Base-by-base conservation (phyloP, 176 grass and related monocot genomes). In the Areca catechu region DNA sequence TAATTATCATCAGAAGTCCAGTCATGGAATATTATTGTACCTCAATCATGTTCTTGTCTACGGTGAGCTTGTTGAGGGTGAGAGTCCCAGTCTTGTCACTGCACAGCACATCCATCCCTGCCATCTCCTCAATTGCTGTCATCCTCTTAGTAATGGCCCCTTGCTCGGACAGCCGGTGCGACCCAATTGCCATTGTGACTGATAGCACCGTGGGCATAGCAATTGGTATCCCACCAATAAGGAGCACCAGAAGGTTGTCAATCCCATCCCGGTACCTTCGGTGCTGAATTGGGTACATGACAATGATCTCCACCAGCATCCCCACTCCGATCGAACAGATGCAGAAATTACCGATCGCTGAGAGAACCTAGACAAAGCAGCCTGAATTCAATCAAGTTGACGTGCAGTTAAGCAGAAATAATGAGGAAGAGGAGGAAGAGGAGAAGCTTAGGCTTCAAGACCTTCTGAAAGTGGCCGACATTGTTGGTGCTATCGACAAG, bases 401-500 rank as follows among this genome's bases (percentile, higher is more conserved):
- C 6, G 5, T 15, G 16, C 28, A 20, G 34, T 1, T n/a, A 48
- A 23, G 37, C 10, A 6, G 37, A 50, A n/a, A 2, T 5, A 9
- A 24, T 6, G 27, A 29, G 27, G 27, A 29, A 5, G 27, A 29
- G 27, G 27, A 29, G 4, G 25, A 27, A 29, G 27, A 29, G 27
- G 20, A 49, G 14, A 37, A 64, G 12, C 7, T 37, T 22, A 24
- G 34, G 24, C 4, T 20, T 24, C 16, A 0, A 43, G 68, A 83
- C 90, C 79, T 84, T 89, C 19, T 95, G 86, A 82, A 95, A 95
- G 34, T 95, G 90, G 15, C 90, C 90, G 1, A 95, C 80, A 47
- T 90, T 89, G 77, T 95, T 89, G 55, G 90, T 95, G 82, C 71
- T 84, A 57, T 95, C 82, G 15, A 95, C 90, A 57, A 95, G 90